Conservation (phyloP, 345 rosid species). For the Citropsis articulata region DNA sequence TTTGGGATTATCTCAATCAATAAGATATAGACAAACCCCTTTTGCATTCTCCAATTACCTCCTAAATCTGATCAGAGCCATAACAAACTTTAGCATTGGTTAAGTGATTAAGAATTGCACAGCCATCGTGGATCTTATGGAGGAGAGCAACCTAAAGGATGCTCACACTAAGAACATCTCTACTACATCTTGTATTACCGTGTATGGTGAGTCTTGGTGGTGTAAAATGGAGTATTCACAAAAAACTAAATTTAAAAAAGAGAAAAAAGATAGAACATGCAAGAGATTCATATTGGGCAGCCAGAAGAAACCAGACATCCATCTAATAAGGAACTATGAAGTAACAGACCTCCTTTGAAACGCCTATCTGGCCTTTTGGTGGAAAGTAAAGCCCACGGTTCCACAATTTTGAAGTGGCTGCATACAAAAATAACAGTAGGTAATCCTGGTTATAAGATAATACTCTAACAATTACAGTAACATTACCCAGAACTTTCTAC, state of each 20-base stretch:
- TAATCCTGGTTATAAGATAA: slow-evolving; percentile 5
- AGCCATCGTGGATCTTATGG: not conserved
- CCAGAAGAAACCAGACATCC: slow-evolving; percentile 5
- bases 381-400: slow-evolving; percentile 69
- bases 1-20: not conserved
- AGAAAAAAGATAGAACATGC: not conserved
- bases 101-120: not conserved
- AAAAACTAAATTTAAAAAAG: not conserved
- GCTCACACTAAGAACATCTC: not conserved
- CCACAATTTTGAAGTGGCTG: slow-evolving; percentile 80
- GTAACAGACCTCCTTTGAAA: slow-evolving; percentile 68
- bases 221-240: not conserved
- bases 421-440: slow-evolving; percentile 17
- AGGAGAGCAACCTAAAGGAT: not conserved
- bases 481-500: not conserved
- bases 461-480: not conserved
- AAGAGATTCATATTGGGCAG: not conserved
- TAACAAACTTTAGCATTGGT: not conserved
- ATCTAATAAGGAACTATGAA: not conserved
- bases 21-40: not conserved
- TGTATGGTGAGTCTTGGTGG: not conserved
- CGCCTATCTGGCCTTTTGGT: slow-evolving; percentile 33
- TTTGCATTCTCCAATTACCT: not conserved
- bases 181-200: not conserved
- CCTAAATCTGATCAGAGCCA: not conserved